Percentiles rank a stretch among this genome's conserved stretches.
Conservation (phyloP, 805 yeast species). For the Cephaloascus fragrans region DNA sequence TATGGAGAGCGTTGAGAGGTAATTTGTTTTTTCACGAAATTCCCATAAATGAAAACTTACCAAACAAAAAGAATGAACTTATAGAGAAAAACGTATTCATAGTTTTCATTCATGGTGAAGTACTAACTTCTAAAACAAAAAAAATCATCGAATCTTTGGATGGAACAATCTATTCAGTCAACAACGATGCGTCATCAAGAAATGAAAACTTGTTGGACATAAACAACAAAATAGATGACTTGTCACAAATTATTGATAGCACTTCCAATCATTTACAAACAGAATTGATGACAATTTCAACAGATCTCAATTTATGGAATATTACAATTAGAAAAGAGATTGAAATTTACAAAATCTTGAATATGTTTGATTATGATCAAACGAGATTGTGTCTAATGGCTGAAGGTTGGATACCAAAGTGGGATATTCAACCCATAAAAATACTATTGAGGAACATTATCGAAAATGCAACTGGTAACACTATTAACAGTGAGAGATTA, state of each 20-base stretch:
- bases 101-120: constrained; percentile 29
- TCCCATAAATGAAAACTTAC: constrained; percentile 16
- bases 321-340: constrained; percentile 41
- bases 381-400: constrained; percentile 58
- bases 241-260: constrained; percentile 19
- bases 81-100: constrained; percentile 25
- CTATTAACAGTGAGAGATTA: constrained; percentile 9
- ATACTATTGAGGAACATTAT: constrained; percentile 29
- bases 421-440: constrained; percentile 38
- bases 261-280: constrained; percentile 26
- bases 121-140: constrained; percentile 21
- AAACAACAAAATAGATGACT: constrained; percentile 20
- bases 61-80: constrained; percentile 8
- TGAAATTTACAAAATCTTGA: constrained; percentile 47
- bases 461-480: constrained; percentile 17
- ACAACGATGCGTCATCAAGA: constrained; percentile 18
- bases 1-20: constrained; percentile 34
- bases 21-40: constrained; percentile 29
- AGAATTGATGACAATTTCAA: constrained; percentile 26
- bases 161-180: constrained; percentile 24
- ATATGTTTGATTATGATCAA: constrained; percentile 59
- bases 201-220: constrained; percentile 17
- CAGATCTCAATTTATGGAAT: constrained; percentile 19
- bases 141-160: constrained; percentile 27
- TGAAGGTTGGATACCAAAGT: constrained; percentile 67